Evolutionary conservation across 108 stramenopile genomes (phyloP).

Genomic region (Cylindrotheca fusiformis): DNA sequence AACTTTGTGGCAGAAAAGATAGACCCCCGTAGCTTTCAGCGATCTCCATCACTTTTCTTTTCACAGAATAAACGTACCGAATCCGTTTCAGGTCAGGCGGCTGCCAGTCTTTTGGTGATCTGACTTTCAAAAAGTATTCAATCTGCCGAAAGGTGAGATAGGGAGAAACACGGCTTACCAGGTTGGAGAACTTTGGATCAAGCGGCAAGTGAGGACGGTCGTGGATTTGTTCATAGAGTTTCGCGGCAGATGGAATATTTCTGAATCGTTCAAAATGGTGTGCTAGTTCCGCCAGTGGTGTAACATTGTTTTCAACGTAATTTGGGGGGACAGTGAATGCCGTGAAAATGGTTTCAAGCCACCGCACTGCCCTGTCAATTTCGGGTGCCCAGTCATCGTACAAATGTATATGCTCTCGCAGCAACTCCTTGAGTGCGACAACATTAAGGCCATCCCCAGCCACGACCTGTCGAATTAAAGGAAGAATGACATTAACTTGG

Average conservation of each 20-base stretch:
- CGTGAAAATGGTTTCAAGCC: slow-evolving; percentile 65
- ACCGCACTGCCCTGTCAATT: slow-evolving; percentile 75
- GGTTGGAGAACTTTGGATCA: slow-evolving; percentile 61
- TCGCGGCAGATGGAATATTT: slow-evolving; percentile 70
- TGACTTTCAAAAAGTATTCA: slow-evolving; percentile 63
- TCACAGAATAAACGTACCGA: slow-evolving; percentile 84
- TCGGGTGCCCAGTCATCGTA: slow-evolving; percentile 87
- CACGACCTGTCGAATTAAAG: slow-evolving; percentile 68
- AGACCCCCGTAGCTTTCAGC: slow-evolving; percentile 88
- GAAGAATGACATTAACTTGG: slow-evolving; percentile 67
- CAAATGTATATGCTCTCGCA: slow-evolving; percentile 55
- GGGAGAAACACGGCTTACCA: slow-evolving; percentile 67
- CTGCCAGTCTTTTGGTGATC: slow-evolving; percentile 79
- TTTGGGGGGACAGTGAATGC: slow-evolving; percentile 54
- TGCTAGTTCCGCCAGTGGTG: slow-evolving; percentile 58
- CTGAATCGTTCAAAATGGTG: slow-evolving; percentile 47
- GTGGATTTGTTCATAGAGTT: slow-evolving; percentile 63
- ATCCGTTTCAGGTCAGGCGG: slow-evolving; percentile 74
- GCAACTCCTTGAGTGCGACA: slow-evolving; percentile 74
- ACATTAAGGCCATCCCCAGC: slow-evolving; percentile 85
- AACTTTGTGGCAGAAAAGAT: slow-evolving; percentile 85
- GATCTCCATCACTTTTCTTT: slow-evolving; percentile 85
- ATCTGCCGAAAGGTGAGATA: slow-evolving; percentile 82
- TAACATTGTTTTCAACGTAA: slow-evolving; percentile 69
- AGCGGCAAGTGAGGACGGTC: slow-evolving; percentile 78